Evolutionary conservation across 176 grass and related monocot species (phyloP), one percentile per base, ranked within the genome.

Genomic region (Aegilops speltoides): DNA sequence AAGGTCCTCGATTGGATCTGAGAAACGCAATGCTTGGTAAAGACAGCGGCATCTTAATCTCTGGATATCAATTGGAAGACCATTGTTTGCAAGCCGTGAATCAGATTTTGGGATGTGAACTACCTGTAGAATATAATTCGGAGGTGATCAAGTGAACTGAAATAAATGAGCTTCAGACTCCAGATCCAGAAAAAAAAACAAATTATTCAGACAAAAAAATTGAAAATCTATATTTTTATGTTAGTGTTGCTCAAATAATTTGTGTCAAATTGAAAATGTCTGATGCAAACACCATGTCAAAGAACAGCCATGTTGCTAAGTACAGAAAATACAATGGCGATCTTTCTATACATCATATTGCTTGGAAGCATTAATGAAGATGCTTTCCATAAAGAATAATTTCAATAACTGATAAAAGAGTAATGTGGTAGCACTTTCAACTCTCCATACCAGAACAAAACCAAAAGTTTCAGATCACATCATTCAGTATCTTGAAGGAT

Each of bases 91-190:
- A 57, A 98, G 89, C 78, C 92, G 90, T 25, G 92, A 94, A 89
- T 98, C 97, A 65, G 94, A 98, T 81, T 96, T 98, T 0, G 94
- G 94, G 62, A 96, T 82, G 87, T 98, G 97, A 88, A 96, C 90
- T 56, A 98, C 90, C 97, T 98, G 84, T 40, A 86, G 78, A 22
- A 91, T 31, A 78, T 16, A 86, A 12, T 5, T 9, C 57, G 66
- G 45, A 80, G 16, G 26, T 79, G 43, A 86, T 62, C 36, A 80
- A 8, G 34, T 79, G 57, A 79, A 64, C 33, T 76, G 28, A 36
- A 62, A 76, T 61, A 87, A 25, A 80, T 68, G 36, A 67, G 36
- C 43, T 84, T 50, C 64, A 91, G 40, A 80, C 36, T 61, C 74
- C 70, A 77, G 10, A 81, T 69, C 19, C 29, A 77, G 8, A 19